Evolutionary conservation across 495 filamentous ascomycete species (phyloP), one percentile per base, ranked within the genome.

Genomic region (Xylaria nigripes): DNA sequence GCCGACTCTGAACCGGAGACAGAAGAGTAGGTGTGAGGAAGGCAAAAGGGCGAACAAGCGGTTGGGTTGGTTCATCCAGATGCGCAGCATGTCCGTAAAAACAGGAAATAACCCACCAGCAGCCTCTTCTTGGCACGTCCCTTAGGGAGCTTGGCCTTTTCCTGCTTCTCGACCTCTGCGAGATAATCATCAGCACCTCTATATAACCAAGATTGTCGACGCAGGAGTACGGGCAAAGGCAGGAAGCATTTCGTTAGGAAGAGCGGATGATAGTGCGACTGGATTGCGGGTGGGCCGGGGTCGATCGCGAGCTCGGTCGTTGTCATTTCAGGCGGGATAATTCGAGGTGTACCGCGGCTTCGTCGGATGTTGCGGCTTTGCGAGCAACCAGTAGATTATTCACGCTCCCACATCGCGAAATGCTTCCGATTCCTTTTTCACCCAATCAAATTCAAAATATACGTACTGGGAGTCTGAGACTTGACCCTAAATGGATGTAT

Each of bases 71-170:
- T n/a, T 27, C 2, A 50, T 40, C 13, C 27, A n/a, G 47, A 21
- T 25, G n/a, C 12, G 6, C 2, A 9, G 12, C 32, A 13, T 15
- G 7, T 25, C 6, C 12, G 6, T 34, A 3, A 42, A 6, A 23
- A 42, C 41, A 0, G 49, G 16, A 12, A 22, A 38, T 24, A 6
- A 22, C 51, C 36, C 13, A 54, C 51, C 30, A 47, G 51, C 13
- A 48, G 85, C 67, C 93, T 85, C 90, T 98, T 99, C 85, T 92
- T 92, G 62, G 93, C 93, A 65, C 93, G 90, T 71, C 93, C 93
- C 84, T 99, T 97, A 71, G 93, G 93, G 62, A 79, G 80, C 83
- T 91, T 91, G 73, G 87, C 81, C 81, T 93, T 93, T 81, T 93
- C 88, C 76, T 90, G 86, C 41, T 83, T 83, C 76, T 93, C 88